Percentiles rank a stretch among this genome's conserved stretches.
Conservation (phyloP, 176 grass and related monocot genomes). For the Oryza punctata region DNA sequence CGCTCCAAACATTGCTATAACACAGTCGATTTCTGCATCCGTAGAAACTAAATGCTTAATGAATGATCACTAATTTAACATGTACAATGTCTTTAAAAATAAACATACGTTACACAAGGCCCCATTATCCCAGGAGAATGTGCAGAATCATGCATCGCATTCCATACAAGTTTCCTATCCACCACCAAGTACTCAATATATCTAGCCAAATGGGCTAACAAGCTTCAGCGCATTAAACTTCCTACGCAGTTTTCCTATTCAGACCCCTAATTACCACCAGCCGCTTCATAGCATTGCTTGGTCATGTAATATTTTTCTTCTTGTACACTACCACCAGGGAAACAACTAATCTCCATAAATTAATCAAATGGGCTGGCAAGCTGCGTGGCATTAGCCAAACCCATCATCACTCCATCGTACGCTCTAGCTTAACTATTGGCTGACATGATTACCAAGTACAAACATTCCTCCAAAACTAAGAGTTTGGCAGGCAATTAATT, state of each 20-base stretch:
- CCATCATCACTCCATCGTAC: background rate
- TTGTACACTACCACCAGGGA: background rate
- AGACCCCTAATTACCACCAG: background rate
- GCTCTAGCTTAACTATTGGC: background rate
- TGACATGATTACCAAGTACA: background rate
- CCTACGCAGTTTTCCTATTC: background rate
- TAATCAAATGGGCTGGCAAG: background rate
- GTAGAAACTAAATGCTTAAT: background rate
- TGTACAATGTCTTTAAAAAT: background rate
- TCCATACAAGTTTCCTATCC: background rate
- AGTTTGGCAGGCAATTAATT: background rate
- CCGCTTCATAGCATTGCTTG: background rate
- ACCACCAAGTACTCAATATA: background rate
- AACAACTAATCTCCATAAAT: background rate
- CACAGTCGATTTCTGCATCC: background rate
- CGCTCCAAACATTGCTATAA: background rate
- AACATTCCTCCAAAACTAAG: background rate
- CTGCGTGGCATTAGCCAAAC: background rate
- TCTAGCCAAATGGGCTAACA: background rate
- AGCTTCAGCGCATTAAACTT: background rate
- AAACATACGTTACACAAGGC: background rate
- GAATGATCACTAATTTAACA: background rate
- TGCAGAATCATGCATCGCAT: background rate
- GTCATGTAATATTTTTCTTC: background rate
- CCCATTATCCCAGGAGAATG: background rate